Percentiles rank a stretch among this genome's conserved stretches.
Conservation (phyloP, 164 flowering plant genomes). For the Kingdonia uniflora region DNA sequence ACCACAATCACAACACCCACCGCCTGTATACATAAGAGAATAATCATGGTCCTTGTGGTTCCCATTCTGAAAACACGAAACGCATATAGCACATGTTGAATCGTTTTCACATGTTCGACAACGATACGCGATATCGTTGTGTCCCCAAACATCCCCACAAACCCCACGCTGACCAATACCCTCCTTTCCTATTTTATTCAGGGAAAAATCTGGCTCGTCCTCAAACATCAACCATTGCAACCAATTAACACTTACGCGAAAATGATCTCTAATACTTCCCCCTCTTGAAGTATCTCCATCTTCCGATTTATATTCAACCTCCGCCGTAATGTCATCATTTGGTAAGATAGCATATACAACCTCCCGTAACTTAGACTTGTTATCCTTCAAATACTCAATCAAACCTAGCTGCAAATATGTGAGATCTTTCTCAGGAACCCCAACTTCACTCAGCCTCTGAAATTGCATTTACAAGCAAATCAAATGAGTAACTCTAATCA, state of each 20-base stretch:
- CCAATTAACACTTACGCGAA: slow-evolving; percentile 63
- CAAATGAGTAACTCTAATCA: neutral
- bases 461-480: neutral
- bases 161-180: slow-evolving; percentile 71
- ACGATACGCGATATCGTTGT: slow-evolving; percentile 70
- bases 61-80: slow-evolving; percentile 94
- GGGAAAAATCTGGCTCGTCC: slow-evolving; percentile 38
- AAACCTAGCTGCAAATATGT: slow-evolving; percentile 33
- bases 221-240: slow-evolving; percentile 94
- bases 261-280: slow-evolving; percentile 25
- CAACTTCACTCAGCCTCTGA: slow-evolving; percentile 59
- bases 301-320: slow-evolving; percentile 17
- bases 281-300: slow-evolving; percentile 8
- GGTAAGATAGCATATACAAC: slow-evolving; percentile 61
- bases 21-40: slow-evolving; percentile 72
- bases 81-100: slow-evolving; percentile 97
- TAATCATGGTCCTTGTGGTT: slow-evolving; percentile 86
- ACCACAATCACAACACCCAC: slow-evolving; percentile 99
- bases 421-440: slow-evolving; percentile 43
- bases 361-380: slow-evolving; percentile 25
- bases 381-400: slow-evolving; percentile 40
- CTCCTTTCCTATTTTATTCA: slow-evolving; percentile 34
- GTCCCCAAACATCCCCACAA: slow-evolving; percentile 95
- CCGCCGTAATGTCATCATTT: slow-evolving; percentile 36
- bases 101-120: slow-evolving; percentile 91